Evolutionary conservation across 306 rosid genomes (phyloP).

Genomic region (Betula pendula): DNA sequence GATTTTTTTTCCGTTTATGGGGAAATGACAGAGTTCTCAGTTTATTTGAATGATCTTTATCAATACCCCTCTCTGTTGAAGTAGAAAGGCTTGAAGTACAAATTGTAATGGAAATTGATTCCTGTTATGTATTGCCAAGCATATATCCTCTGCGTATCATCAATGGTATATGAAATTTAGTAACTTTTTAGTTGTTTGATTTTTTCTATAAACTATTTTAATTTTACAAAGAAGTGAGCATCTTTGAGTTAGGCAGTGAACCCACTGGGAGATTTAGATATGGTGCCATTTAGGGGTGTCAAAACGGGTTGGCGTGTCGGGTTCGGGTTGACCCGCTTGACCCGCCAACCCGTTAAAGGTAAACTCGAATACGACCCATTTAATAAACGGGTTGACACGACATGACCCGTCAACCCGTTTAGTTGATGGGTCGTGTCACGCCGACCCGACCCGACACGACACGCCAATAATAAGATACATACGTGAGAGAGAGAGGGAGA

Average conservation of each 20-base stretch:
- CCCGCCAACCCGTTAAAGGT: too few relatives aligned
- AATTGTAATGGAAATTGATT: constrained; percentile 53
- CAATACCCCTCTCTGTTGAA: constrained; percentile 75
- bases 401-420: too few relatives aligned
- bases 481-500: too few relatives aligned
- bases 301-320: too few relatives aligned
- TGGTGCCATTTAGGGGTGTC: too few relatives aligned
- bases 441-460: too few relatives aligned
- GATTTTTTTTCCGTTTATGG: constrained; percentile 81
- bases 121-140: constrained; percentile 40
- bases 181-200: constrained; percentile 19
- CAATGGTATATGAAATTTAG: constrained; percentile 49
- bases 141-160: constrained; percentile 46
- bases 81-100: constrained; percentile 57
- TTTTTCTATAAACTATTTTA: constrained; percentile 8
- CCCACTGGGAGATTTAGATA: constrained; percentile 30
- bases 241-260: constrained; percentile 50
- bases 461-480: too few relatives aligned
- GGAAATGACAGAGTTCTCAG: constrained; percentile 42
- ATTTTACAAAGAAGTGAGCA: neutral
- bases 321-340: too few relatives aligned
- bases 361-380: too few relatives aligned
- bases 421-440: too few relatives aligned
- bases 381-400: too few relatives aligned
- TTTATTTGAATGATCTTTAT: constrained; percentile 69